phyloP scores from a whole-genome alignment of 1,139 yeast genomes.

The Blastobotrys proliferans region DNA sequence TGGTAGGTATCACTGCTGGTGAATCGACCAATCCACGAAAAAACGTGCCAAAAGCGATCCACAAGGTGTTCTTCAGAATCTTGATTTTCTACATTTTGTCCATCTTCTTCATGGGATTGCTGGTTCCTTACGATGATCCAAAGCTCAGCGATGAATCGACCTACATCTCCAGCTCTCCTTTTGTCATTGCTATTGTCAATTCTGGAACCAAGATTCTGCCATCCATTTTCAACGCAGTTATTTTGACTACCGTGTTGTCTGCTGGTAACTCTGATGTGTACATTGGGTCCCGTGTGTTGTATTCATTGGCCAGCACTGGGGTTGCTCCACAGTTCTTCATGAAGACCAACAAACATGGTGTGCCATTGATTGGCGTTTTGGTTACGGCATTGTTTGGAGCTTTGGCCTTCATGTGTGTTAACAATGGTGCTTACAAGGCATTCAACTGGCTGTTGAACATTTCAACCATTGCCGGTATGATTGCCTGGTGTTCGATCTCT shows the following conservation, averaged over 20 bases:
- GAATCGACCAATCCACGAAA: constrained; percentile 74
- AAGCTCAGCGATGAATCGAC: constrained; percentile 42
- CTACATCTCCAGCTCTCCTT: constrained; percentile 75
- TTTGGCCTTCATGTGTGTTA: constrained; percentile 54
- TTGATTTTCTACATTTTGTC: constrained; percentile 63
- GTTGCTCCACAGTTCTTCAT: constrained; percentile 47
- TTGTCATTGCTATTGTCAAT: constrained; percentile 58
- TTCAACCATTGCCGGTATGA: constrained; percentile 74
- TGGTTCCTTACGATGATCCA: constrained; percentile 68
- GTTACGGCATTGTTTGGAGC: constrained; percentile 47
- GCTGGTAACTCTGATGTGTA: constrained; percentile 72
- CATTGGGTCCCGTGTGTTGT: constrained; percentile 54
- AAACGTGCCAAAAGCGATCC: constrained; percentile 73
- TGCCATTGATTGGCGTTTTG: constrained; percentile 51
- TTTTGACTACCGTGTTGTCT: constrained; percentile 61
- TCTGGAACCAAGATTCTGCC: constrained; percentile 67
- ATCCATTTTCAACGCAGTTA: constrained; percentile 56
- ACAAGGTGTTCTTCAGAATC: constrained; percentile 72
- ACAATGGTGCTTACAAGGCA: constrained; percentile 58
- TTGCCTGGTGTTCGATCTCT: constrained; percentile 64
- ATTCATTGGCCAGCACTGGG: constrained; percentile 58
- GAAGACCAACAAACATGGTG: constrained; percentile 49
- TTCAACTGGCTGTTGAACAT: constrained; percentile 71
- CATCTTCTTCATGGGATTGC: constrained; percentile 66
- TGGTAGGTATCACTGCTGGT: constrained; percentile 69